Conservation (phyloP, 345 rosid genomes). For the Lumnitzera racemosa region DNA sequence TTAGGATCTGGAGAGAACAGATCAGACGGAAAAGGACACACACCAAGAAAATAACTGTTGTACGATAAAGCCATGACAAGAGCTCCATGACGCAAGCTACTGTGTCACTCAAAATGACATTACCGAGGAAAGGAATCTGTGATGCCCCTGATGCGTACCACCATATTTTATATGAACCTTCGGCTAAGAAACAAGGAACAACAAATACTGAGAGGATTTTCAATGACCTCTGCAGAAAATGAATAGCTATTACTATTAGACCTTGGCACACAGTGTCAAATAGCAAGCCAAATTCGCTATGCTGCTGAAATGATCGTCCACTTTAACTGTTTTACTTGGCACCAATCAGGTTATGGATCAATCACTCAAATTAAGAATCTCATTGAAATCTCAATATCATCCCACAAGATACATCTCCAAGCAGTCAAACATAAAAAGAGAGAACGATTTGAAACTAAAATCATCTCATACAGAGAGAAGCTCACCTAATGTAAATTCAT, state of each 20-base stretch:
- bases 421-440: no score
- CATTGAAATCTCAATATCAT: no score
- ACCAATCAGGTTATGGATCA: no score
- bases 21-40: constrained; percentile 81
- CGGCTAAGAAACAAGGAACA: constrained; percentile 65
- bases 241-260: neutral
- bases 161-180: constrained; percentile 86
- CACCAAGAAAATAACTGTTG: constrained; percentile 68
- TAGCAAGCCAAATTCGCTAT: neutral
- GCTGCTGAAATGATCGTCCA: no score
- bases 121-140: constrained; percentile 79
- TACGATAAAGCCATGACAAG: constrained; percentile 85
- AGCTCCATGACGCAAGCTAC: constrained; percentile 83
- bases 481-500: no score
- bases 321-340: no score
- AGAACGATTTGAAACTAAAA: no score
- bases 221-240: constrained; percentile 61
- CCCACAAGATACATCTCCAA: no score
- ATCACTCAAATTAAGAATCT: no score
- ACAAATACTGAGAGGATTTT: constrained; percentile 66
- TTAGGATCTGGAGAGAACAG: constrained; percentile 88
- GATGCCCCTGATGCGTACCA: constrained; percentile 96
- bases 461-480: no score
- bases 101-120: constrained; percentile 59
- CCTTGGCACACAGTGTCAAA: neutral